Conservation (phyloP, 2,329 filamentous ascomycete genomes). For the Diaporthe citrichinensis region DNA sequence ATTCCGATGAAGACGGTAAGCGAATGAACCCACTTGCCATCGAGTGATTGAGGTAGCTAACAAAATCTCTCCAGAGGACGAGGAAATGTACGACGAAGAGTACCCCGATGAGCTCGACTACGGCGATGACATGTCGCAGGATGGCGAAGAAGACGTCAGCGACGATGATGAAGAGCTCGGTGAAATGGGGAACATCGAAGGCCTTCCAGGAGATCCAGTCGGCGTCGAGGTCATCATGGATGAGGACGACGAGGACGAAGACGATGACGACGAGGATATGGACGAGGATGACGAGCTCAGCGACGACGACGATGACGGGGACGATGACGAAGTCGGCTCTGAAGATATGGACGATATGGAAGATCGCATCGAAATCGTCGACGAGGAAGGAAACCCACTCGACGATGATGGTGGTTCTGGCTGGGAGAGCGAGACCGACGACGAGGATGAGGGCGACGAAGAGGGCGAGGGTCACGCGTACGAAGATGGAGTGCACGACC, state of each 20-base stretch:
- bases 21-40: background rate
- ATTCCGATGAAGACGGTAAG: slow-evolving; percentile 71
- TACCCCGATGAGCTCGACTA: slow-evolving; percentile 96
- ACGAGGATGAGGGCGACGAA: slow-evolving; percentile 66
- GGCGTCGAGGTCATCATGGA: slow-evolving; percentile 86
- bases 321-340: slow-evolving; percentile 64
- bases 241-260: slow-evolving; percentile 74
- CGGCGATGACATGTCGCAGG: slow-evolving; percentile 80
- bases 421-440: slow-evolving; percentile 73
- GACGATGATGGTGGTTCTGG: slow-evolving; percentile 72
- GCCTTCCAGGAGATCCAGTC: slow-evolving; percentile 69
- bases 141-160: slow-evolving; percentile 89
- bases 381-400: slow-evolving; percentile 72
- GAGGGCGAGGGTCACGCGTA: slow-evolving; percentile 62
- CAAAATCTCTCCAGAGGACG: slow-evolving; percentile 72
- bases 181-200: slow-evolving; percentile 89
- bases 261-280: slow-evolving; percentile 72
- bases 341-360: slow-evolving; percentile 68
- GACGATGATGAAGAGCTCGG: slow-evolving; percentile 86
- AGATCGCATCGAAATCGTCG: slow-evolving; percentile 70
- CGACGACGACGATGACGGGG: slow-evolving; percentile 73
- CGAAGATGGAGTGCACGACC: slow-evolving; percentile 68
- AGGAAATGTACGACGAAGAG: slow-evolving; percentile 94
- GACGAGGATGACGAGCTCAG: slow-evolving; percentile 70
- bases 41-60: slow-evolving; percentile 38